These are phyloP conservation scores for Paraphoma sp. DNA, from an alignment of 2,329 filamentous ascomycete species.

Conservation along the genomic window DNA sequence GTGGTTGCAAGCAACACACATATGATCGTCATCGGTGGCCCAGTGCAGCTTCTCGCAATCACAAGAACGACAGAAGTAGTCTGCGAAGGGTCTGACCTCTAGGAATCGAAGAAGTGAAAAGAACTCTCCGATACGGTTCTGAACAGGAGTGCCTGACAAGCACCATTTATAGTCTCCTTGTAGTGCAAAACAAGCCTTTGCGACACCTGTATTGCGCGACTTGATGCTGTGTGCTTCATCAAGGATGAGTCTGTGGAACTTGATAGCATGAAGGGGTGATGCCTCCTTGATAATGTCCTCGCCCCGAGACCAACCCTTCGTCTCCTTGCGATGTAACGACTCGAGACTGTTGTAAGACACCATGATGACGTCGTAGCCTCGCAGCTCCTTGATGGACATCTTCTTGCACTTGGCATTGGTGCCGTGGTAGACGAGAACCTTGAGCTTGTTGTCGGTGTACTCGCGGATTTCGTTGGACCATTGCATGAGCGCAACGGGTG, in stretches of 20 bases:
- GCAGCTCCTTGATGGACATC: slow-evolving; percentile 75
- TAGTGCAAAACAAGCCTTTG: slow-evolving; percentile 92
- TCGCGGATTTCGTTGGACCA: slow-evolving; percentile 70
- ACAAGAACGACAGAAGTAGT: slow-evolving; percentile 92
- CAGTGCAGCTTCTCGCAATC: slow-evolving; percentile 83
- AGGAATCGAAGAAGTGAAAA: slow-evolving; percentile 94
- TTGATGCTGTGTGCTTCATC: slow-evolving; percentile 98
- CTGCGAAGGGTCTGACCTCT: slow-evolving; percentile 85
- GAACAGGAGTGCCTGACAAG: slow-evolving; percentile 89
- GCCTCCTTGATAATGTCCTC: slow-evolving; percentile 81
- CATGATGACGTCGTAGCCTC: slow-evolving; percentile 90
- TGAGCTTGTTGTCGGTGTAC: slow-evolving; percentile 87
- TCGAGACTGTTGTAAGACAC: slow-evolving; percentile 94
- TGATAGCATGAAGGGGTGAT: slow-evolving; percentile 77
- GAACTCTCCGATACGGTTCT: slow-evolving; percentile 97
- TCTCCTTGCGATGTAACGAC: slow-evolving; percentile 89
- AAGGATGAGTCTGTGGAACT: slow-evolving; percentile 89
- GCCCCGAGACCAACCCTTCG: slow-evolving; percentile 85
- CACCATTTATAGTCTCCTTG: slow-evolving; percentile 93
- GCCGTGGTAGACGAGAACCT: slow-evolving; percentile 89
- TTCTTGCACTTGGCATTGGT: slow-evolving; percentile 84
- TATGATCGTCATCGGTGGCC: slow-evolving; percentile 74
- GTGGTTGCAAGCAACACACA: slow-evolving; percentile 73
- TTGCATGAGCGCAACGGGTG: slow-evolving; percentile 93
- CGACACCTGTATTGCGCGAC: slow-evolving; percentile 85